A percentile compares a stretch with the other conserved stretches of the same genome.
These are phyloP conservation scores for Geosmithia flava DNA, from an alignment of 2,329 filamentous ascomycete genomes.

Conservation along the genomic window DNA sequence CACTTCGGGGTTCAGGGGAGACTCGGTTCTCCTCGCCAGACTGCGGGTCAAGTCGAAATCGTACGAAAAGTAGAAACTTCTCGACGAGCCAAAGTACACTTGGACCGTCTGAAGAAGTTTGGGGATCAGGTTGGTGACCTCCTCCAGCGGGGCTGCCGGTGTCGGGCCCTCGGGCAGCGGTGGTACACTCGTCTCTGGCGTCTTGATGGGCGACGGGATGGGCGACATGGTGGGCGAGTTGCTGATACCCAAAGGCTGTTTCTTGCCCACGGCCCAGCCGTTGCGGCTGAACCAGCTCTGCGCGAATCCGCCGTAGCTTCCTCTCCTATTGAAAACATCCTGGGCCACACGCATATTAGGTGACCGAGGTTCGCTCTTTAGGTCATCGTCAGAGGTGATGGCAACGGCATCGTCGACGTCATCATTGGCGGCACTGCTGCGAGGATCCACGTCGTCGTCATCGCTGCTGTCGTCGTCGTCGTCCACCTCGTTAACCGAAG, in stretches of 20 bases:
- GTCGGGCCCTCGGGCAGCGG: neutral
- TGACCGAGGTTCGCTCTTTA: conserved; percentile 13
- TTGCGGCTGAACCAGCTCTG: conserved; percentile 82
- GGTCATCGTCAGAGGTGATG: conserved; percentile 12
- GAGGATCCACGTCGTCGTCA: conserved; percentile 24
- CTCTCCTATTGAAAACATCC: conserved; percentile 74
- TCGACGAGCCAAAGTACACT: conserved; percentile 68
- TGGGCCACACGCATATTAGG: conserved; percentile 59
- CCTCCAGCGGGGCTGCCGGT: neutral
- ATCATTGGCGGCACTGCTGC: conserved; percentile 23
- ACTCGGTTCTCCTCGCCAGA: conserved; percentile 20
- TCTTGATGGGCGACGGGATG: neutral
- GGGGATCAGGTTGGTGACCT: conserved; percentile 49
- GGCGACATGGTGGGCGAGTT: conserved; percentile 13
- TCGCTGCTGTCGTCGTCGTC: conserved; percentile 31
- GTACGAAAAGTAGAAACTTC: conserved; percentile 91
- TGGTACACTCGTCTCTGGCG: neutral
- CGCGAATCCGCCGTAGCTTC: conserved; percentile 80
- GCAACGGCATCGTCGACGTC: conserved; percentile 29
- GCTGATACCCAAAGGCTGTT: conserved; percentile 58
- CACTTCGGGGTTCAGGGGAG: conserved; percentile 8
- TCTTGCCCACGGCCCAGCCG: conserved; percentile 65
- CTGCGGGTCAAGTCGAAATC: conserved; percentile 81
- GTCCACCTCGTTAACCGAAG: conserved; percentile 7
- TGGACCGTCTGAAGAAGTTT: conserved; percentile 76